Percentiles rank a stretch among this genome's conserved stretches.
phyloP scores from a whole-genome alignment of 2,329 filamentous ascomycete genomes.

The Chalaropsis ovoidea region DNA sequence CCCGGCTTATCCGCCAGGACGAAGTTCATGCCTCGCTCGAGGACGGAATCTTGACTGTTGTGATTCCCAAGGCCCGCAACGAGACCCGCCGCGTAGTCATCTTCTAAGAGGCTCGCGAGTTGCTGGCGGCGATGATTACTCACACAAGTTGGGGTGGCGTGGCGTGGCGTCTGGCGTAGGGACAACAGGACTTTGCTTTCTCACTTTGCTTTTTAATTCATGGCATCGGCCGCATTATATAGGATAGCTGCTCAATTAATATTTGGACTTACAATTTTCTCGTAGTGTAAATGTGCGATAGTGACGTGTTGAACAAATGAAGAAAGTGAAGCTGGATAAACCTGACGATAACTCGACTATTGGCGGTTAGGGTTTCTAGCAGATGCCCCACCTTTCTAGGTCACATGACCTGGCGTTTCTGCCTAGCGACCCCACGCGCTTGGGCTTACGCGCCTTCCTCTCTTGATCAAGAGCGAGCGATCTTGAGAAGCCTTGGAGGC shows the following conservation, averaged over 20 bases:
- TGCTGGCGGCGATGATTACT: not conserved
- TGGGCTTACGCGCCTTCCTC: slow-evolving; percentile 17
- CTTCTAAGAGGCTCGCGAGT: slow-evolving; percentile 33
- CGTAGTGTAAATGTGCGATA: no score
- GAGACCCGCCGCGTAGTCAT: slow-evolving; percentile 47
- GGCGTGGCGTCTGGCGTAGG: not conserved
- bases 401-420: slow-evolving; percentile 21
- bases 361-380: not conserved
- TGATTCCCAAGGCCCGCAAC: slow-evolving; percentile 55
- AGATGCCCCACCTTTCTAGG: not conserved
- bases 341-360: not conserved
- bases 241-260: not conserved
- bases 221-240: not conserved
- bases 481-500: not conserved
- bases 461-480: slow-evolving; percentile 3
- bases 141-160: not conserved
- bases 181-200: not conserved
- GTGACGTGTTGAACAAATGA: no score
- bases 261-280: not conserved
- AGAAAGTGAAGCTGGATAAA: no score
- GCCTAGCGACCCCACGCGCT: slow-evolving; percentile 18
- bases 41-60: slow-evolving; percentile 54
- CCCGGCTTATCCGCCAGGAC: slow-evolving; percentile 52
- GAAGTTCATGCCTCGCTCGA: slow-evolving; percentile 51
- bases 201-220: not conserved